Evolutionary conservation across 495 filamentous ascomycete genomes (phyloP), one percentile per base, ranked within the genome.

Genomic region (Penicillium canescens): DNA sequence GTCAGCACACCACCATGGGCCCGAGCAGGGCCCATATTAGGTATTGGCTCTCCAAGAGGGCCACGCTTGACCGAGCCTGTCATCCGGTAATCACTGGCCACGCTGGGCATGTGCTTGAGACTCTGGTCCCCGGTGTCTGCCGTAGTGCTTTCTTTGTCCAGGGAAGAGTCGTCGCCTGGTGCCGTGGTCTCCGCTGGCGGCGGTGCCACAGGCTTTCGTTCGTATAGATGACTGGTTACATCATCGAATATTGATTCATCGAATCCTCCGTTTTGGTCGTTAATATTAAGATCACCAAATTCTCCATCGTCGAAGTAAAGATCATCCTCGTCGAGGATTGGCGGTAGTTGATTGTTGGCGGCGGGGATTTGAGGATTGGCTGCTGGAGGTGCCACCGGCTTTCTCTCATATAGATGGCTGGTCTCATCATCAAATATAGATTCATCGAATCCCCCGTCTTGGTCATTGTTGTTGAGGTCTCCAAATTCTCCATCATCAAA

Each of bases 301-400:
- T 90, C 74, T 3, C 89, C 91, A 57, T 91, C 88, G 50, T 92
- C 86, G 55, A 89, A 94, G 61, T 94, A 94, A 38, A 94, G 68
- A 52, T 93, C 90, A 58, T 93, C 89, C 28, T 85, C 62, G 34
- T 57, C 56, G 33, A 71, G 61, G 16, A 44, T 40, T 18, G 50
- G 54, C 11, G 50, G 40, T 8, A 44, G 14, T 24, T 55, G 46
- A 2, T 59, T 52, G 6, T 33, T 50, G 5, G 14, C 33, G 6
- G 33, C 10, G 24, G 54, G 24, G 38, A 36, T 12, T 26, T 52
- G 54, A 13, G 48, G 34, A 10, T 36, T 12, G 16, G 7, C 24
- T 37, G 26, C 24, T 2, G 36, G 34, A 31, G 28, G 28, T 31
- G 8, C 28, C 28, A 31, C 28, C 2, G 28, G 51, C 42, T 71